phyloP scores from a whole-genome alignment of 2,329 filamentous ascomycete genomes.

The Hymenoscyphus fraxineus region DNA sequence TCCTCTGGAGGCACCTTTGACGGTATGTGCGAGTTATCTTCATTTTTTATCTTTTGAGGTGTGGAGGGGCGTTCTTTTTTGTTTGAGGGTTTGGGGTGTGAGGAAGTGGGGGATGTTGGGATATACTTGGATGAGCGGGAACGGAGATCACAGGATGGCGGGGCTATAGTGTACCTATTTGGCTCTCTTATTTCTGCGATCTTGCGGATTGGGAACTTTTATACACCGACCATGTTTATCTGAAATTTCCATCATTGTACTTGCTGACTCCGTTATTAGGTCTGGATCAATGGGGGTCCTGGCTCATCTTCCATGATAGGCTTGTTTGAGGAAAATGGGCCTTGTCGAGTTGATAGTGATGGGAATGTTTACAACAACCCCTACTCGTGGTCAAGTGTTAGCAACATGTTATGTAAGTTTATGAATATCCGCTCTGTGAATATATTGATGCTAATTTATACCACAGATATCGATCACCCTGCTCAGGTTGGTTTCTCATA shows the following conservation, averaged over 20 bases:
- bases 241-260: neutral
- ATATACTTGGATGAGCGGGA: neutral
- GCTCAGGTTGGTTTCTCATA: constrained; percentile 38
- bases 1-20: constrained; percentile 46
- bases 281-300: constrained; percentile 66
- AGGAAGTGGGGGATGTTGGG: neutral
- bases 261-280: constrained; percentile 3
- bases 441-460: neutral
- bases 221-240: neutral
- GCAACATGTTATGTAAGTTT: constrained; percentile 49
- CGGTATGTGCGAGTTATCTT: constrained; percentile 32
- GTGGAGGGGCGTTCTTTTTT: neutral
- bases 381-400: constrained; percentile 60
- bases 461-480: constrained; percentile 29
- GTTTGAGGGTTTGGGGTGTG: neutral
- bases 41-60: neutral
- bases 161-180: neutral
- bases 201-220: neutral
- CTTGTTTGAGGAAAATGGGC: constrained; percentile 57
- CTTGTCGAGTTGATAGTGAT: constrained; percentile 40
- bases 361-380: constrained; percentile 37
- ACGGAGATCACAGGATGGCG: neutral
- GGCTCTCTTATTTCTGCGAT: neutral
- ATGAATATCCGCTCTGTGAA: constrained; percentile 46
- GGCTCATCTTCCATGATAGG: constrained; percentile 61